phyloP scores from a whole-genome alignment of 2,329 filamentous ascomycete genomes.

The Dactylella cylindrospora region DNA sequence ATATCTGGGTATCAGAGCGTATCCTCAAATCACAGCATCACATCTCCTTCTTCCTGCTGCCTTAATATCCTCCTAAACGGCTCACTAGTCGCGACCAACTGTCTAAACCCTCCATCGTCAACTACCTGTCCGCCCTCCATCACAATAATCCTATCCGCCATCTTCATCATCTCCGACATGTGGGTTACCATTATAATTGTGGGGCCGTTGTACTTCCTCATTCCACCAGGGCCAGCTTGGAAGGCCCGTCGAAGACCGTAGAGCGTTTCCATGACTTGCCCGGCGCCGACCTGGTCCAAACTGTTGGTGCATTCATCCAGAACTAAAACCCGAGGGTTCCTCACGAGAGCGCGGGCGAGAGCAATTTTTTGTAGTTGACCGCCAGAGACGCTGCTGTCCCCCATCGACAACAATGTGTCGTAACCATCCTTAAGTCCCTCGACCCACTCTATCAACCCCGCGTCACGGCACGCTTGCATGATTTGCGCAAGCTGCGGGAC shows the following conservation, averaged over 20 bases:
- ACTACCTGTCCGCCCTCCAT: conserved; percentile 68
- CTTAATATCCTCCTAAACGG: conserved; percentile 58
- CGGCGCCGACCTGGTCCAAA: conserved; percentile 70
- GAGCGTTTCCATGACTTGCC: conserved; percentile 66
- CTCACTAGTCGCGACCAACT: conserved; percentile 57
- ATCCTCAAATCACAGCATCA: no score
- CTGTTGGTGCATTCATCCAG: conserved; percentile 86
- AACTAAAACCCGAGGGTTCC: conserved; percentile 71
- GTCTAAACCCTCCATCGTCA: conserved; percentile 67
- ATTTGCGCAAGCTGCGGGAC: conserved; percentile 59
- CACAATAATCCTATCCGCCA: conserved; percentile 72
- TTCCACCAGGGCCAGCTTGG: conserved; percentile 32
- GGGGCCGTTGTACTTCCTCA: conserved; percentile 53
- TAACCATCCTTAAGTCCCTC: conserved; percentile 68
- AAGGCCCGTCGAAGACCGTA: conserved; percentile 55
- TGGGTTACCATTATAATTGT: conserved; percentile 83
- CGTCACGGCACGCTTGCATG: conserved; percentile 48
- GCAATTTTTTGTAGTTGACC: conserved; percentile 80
- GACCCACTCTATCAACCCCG: conserved; percentile 50
- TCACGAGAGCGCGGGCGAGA: conserved; percentile 75
- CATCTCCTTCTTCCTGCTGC: conserved; percentile 27
- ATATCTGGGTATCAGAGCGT: no score
- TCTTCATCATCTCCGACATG: conserved; percentile 78
- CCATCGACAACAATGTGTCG: conserved; percentile 68
- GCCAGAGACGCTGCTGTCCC: conserved; percentile 74